Evolutionary conservation across 768 basidiomycete genomes (phyloP), one percentile per base, ranked within the genome.

Genomic region (Pleurotus salmoneostramineus): DNA sequence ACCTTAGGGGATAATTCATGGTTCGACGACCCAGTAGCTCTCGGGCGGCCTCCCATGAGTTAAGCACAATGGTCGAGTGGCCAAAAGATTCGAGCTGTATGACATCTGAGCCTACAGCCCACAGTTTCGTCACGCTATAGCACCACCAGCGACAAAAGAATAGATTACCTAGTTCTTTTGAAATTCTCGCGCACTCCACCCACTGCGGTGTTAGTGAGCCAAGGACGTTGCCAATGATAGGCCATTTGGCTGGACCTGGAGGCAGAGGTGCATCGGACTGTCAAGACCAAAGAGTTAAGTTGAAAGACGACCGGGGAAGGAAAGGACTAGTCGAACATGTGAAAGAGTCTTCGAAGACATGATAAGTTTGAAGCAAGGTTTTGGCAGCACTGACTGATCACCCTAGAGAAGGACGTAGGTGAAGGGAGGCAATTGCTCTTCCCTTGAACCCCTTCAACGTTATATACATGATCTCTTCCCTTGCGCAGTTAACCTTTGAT

Each of bases 21-120:
- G 82, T 77, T 47, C 80, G 74, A 63, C 75, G 82, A 36, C 83
- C 83, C 15, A 86, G 70, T 15, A 86, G 67, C 50, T 78, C 81
- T 6, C 72, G 70, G 35, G 75, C 73, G 4, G 74, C 76, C 56
- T 75, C 70, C 60, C 70, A 59, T 57, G 75, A 77, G 65, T 78
- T 83, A 33, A 86, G 66, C 54, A 86, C 67, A 45, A 85, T 61
- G 63, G 81, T 74, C 5, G 77, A 72, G 52, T 77, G 75, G 15
- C 77, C 74, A 17, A 84, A 66, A 21, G 81, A 58, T 40, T 66
- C 65, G 50, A 77, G 56, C 56, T 77, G 70, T 33, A 80, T 61
- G 54, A 82, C 62, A 58, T 79, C 75, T 6, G 58, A 58, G 59
- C 79, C 80, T 80, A 40, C n/a, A 27, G 21, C 37, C 2, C 8